These are phyloP conservation scores for Thinopyrum elongatum DNA, from an alignment of 176 grass and related monocot genomes.

Conservation along the genomic window DNA sequence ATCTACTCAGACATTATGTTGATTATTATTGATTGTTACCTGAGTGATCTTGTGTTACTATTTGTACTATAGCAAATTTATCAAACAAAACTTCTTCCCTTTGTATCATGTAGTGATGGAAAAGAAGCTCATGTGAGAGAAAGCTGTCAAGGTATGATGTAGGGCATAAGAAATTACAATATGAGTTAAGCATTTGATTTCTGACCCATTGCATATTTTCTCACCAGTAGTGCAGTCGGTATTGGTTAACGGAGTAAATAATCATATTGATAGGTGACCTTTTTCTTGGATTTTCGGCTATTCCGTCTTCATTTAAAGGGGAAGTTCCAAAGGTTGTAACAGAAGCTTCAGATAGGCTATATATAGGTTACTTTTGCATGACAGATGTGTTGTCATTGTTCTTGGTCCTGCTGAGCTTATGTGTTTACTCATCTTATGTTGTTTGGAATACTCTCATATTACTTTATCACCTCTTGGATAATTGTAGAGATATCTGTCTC, in stretches of 20 bases:
- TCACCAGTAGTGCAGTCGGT: neutral
- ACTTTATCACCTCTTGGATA: neutral
- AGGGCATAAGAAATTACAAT: constrained; percentile 59
- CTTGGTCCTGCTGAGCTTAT: neutral
- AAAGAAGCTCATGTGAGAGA: constrained; percentile 86
- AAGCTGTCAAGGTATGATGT: constrained; percentile 77
- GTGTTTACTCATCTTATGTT: neutral
- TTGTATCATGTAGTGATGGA: constrained; percentile 66
- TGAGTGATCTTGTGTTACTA: neutral
- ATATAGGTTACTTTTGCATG: constrained; percentile 50
- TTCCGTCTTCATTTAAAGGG: neutral
- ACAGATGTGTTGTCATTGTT: neutral
- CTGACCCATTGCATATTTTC: neutral
- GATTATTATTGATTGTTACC: neutral
- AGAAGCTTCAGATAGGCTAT: constrained; percentile 63
- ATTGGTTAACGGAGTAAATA: neutral
- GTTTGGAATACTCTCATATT: neutral
- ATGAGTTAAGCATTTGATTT: constrained; percentile 44
- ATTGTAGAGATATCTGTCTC: neutral
- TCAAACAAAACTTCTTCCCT: neutral
- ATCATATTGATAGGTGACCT: neutral
- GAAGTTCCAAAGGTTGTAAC: constrained; percentile 40
- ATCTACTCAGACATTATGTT: neutral
- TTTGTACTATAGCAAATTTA: neutral
- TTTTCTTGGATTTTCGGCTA: neutral